Percentiles rank a stretch among this genome's conserved stretches.
These are phyloP conservation scores for Alloascoidea hylecoeti DNA, from an alignment of 805 yeast species.

Conservation along the genomic window DNA sequence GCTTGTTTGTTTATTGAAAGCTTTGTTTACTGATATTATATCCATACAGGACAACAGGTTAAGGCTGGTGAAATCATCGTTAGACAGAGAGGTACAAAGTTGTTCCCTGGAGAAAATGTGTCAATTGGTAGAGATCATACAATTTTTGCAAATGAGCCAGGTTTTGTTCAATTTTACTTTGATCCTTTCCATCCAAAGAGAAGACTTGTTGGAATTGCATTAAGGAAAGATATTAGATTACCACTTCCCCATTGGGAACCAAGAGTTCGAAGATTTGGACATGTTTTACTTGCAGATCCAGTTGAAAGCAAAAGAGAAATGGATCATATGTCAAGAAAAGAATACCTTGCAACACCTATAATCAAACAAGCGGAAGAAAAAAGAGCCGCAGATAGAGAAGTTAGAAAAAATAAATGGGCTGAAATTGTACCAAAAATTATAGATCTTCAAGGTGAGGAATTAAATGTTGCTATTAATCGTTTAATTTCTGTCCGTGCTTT, in stretches of 20 bases:
- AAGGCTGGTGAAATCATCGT: constrained; percentile 74
- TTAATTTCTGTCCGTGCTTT: constrained; percentile 37
- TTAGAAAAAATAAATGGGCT: constrained; percentile 16
- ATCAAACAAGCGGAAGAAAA: constrained; percentile 24
- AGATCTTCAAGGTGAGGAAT: constrained; percentile 16
- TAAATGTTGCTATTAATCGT: constrained; percentile 31
- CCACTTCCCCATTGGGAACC: constrained; percentile 94
- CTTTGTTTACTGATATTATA: neutral
- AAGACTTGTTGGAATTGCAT: constrained; percentile 79
- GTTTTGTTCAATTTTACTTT: constrained; percentile 77
- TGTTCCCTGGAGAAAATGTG: constrained; percentile 88
- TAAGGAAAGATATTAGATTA: constrained; percentile 42
- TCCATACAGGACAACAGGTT: constrained; percentile 35
- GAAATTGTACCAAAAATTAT: constrained; percentile 16
- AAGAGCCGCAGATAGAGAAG: constrained; percentile 26
- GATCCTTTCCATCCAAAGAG: constrained; percentile 96
- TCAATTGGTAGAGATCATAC: constrained; percentile 92
- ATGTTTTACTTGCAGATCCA: constrained; percentile 33
- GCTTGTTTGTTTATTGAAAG: neutral
- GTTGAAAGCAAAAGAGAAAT: constrained; percentile 43
- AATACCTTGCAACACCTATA: constrained; percentile 39
- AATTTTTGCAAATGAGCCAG: constrained; percentile 81
- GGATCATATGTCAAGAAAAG: constrained; percentile 52
- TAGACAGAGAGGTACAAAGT: constrained; percentile 91
- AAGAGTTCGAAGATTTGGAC: constrained; percentile 73